Evolutionary conservation across 129 eudicot genomes (phyloP), one percentile per base, ranked within the genome.

Genomic region (Cynara cardunculus): DNA sequence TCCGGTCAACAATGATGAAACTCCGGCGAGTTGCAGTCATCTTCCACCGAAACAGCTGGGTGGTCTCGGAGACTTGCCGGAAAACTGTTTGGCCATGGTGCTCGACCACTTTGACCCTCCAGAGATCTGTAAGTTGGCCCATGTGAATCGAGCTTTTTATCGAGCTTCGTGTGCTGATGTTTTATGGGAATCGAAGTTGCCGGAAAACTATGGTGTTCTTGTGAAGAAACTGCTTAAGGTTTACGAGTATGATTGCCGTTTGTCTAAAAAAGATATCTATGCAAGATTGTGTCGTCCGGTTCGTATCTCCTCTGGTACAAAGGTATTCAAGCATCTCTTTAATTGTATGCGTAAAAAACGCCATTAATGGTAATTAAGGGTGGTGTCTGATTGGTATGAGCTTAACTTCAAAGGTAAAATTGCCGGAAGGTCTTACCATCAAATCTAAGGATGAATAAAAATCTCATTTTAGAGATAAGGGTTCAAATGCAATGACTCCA

Each of bases 131-230:
- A 81, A 65, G 70, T 53, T 82, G 41, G 88, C 88, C 3, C 30
- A 41, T 14, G 26, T 87, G 8, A 90, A 76, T 74, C 76, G 16
- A 21, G 67, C 85, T 0, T 87, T 90, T 53, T 32, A 73, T 25
- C 39, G 80, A 26, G 92, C 92, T 75, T 84, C 92, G 8, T 81
- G 72, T 30, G 84, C 90, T 18, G 89, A 89, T 73, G 37, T 75
- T n/a, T 84, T 89, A 4, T 89, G 92, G 92, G 88, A 86, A 56
- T 65, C 86, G 7, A 89, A 81, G 84, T 72, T 89, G 88, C 92
- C 92, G 14, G 53, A 80, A 28, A 89, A 89, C 53, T 82, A 89
- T 75, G 80, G 68, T 37, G 24, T 78, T 84, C 89, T 89, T 64
- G 68, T 84, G 26, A 77, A 77, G 18, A 89, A 81, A 56, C 72